Evolutionary conservation across 345 rosid genomes (phyloP).

Genomic region (Moricandia moricandioides): DNA sequence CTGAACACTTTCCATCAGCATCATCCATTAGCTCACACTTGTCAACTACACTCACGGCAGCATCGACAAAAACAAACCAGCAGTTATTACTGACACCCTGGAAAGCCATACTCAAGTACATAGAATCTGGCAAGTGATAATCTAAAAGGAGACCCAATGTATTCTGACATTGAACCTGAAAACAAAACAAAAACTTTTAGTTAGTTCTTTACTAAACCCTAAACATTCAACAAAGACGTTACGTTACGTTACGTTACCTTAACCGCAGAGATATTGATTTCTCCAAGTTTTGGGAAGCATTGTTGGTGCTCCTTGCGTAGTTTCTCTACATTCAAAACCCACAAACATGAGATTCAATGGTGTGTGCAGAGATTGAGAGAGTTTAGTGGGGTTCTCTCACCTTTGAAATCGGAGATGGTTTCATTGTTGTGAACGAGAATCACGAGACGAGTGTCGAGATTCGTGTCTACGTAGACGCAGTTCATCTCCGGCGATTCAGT

Average conservation of each 20-base stretch:
- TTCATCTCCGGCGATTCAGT: background rate
- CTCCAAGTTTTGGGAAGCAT: background rate
- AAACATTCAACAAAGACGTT: too few relatives aligned
- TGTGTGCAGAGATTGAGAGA: too few relatives aligned
- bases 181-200: too few relatives aligned
- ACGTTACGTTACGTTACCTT: background rate
- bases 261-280: background rate
- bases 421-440: slow-evolving; percentile 46
- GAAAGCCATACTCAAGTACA: slow-evolving; percentile 47
- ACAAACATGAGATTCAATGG: background rate
- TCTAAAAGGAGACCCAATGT: background rate
- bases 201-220: too few relatives aligned
- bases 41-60: slow-evolving; percentile 25
- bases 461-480: slow-evolving; percentile 38
- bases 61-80: slow-evolving; percentile 61
- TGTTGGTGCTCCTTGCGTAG: background rate
- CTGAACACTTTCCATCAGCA: slow-evolving; percentile 6
- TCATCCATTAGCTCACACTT: slow-evolving; percentile 23
- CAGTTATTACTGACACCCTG: slow-evolving; percentile 27
- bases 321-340: background rate
- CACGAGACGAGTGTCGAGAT: slow-evolving; percentile 56
- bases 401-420: slow-evolving; percentile 53
- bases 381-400: background rate
- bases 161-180: slow-evolving; percentile 40
- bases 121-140: slow-evolving; percentile 52